Base-by-base conservation (phyloP, 495 filamentous ascomycete species). In the Penicillium cataractarum region DNA sequence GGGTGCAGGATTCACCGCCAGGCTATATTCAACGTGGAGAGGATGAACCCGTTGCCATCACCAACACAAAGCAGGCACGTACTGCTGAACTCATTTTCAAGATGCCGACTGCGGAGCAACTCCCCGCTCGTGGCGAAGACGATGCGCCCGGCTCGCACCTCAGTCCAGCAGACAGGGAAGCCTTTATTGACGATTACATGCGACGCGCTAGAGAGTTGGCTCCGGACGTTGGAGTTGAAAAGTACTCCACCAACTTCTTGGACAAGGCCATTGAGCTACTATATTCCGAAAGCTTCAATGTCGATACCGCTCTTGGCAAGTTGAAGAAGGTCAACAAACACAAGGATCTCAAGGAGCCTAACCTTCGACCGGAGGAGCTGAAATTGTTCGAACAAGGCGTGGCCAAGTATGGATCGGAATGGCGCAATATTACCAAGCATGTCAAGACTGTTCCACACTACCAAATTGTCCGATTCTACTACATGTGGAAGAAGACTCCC, bases 401-500 rank as follows among this genome's bases (percentile, higher is more conserved):
- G 12, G 81, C 87, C 9, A 97, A 93, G 67, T 96, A 86, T 68
- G 96, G 95, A 37, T 97, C 95, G 0, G 95, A 99, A 74, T 86
- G 92, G 67, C 87, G 92, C 60, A 84, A 83, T 63, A 87, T 98
- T 51, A 92, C 88, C 48, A 89, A 90, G 66, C 90, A 97, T 72
- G 90, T 97, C 66, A 76, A 79, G 31, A 91, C 90, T 0, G 84
- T 92, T 31, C 86, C 83, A 42, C 84, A 92, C 62, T 86, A 85
- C 33, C 86, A 91, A 52, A 90, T 97, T 59, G 91, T 95, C 29
- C 88, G 95, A 12, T 96, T 90, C 62, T 99, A 98, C 73, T 98
- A 98, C 74, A 90, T 90, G 67, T 99, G 96, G 96, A 99, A 99
- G 81, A 97, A 97, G 74, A 92, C 93, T 0, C 85, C 90, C 1